Percentiles rank a stretch among this genome's conserved stretches.
Evolutionary conservation across 1,284 basidiomycete species (phyloP).

Genomic region (Schizopora paradoxa): DNA sequence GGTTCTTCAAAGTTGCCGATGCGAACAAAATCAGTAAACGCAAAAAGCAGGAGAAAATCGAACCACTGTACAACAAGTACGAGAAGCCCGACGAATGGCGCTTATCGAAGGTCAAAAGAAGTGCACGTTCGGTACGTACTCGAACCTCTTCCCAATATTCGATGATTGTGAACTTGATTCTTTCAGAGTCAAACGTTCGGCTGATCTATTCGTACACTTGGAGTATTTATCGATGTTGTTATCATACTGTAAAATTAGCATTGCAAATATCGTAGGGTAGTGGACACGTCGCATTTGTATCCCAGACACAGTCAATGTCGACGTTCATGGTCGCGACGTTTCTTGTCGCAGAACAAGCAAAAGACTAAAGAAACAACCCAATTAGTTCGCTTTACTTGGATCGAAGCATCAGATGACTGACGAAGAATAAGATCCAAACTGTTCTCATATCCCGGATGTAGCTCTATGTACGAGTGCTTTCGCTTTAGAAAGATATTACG

Average conservation of each 20-base stretch:
- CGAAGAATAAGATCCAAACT: too few species aligned
- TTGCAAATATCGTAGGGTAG: not conserved
- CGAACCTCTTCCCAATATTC: constrained; percentile 7
- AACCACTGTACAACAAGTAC: constrained; percentile 86
- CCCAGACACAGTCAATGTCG: not conserved
- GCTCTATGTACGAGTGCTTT: too few species aligned
- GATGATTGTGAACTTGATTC: constrained; percentile 11
- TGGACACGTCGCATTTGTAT: not conserved
- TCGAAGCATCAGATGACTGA: too few species aligned
- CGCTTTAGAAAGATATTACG: too few species aligned
- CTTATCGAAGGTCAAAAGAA: constrained; percentile 82
- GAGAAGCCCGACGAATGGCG: constrained; percentile 91
- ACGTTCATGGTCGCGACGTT: not conserved
- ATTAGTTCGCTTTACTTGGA: too few species aligned
- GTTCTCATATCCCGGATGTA: too few species aligned
- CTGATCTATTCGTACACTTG: constrained; percentile 29
- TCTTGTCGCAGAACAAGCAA: not conserved
- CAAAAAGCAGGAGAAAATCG: constrained; percentile 96
- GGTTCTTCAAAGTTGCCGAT: constrained; percentile 97
- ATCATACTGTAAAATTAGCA: not conserved
- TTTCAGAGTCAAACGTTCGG: constrained; percentile 76
- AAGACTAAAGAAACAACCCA: not conserved
- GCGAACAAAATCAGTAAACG: constrained; percentile 95
- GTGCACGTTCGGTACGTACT: constrained; percentile 76
- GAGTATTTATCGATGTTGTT: not conserved